Conservation (phyloP, 805 yeast species). For the Teunomyces kruisii region DNA sequence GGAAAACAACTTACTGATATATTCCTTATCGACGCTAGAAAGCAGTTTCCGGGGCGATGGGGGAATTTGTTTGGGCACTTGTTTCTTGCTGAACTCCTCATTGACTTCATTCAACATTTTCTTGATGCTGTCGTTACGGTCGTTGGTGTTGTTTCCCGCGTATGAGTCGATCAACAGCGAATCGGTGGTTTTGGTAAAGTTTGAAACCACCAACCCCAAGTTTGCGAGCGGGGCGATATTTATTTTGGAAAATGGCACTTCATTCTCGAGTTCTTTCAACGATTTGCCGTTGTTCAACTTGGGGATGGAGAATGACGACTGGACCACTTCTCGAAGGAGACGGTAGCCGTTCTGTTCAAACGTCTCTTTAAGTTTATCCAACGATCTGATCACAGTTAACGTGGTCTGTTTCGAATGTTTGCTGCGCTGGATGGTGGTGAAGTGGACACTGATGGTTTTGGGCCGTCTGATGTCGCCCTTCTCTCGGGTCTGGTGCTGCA, state of each 20-base stretch:
- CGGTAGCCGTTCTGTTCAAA: conserved; percentile 26
- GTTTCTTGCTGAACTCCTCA: background rate
- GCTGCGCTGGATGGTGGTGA: conserved; percentile 20
- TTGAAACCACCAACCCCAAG: conserved; percentile 52
- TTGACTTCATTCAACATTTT: conserved; percentile 15
- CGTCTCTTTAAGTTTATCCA: conserved; percentile 28
- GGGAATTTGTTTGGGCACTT: background rate
- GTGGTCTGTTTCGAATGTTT: conserved; percentile 44
- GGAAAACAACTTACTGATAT: conserved; percentile 27
- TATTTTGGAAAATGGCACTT: conserved; percentile 13
- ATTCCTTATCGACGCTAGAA: conserved; percentile 21
- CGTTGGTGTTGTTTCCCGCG: conserved; percentile 8
- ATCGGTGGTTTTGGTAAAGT: conserved; percentile 48
- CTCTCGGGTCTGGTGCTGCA: conserved; percentile 21
- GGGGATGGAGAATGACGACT: conserved; percentile 18
- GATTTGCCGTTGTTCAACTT: conserved; percentile 21
- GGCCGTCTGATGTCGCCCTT: conserved; percentile 47
- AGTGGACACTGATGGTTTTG: conserved; percentile 48
- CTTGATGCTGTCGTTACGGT: conserved; percentile 10
- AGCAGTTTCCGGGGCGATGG: conserved; percentile 3
- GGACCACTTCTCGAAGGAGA: conserved; percentile 42
- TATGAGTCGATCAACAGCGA: conserved; percentile 34
- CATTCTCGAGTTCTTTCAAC: conserved; percentile 18
- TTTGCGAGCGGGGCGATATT: conserved; percentile 45
- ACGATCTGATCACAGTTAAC: conserved; percentile 33